phyloP scores from a whole-genome alignment of 2,329 filamentous ascomycete genomes.

The Trichoderma sp. region DNA sequence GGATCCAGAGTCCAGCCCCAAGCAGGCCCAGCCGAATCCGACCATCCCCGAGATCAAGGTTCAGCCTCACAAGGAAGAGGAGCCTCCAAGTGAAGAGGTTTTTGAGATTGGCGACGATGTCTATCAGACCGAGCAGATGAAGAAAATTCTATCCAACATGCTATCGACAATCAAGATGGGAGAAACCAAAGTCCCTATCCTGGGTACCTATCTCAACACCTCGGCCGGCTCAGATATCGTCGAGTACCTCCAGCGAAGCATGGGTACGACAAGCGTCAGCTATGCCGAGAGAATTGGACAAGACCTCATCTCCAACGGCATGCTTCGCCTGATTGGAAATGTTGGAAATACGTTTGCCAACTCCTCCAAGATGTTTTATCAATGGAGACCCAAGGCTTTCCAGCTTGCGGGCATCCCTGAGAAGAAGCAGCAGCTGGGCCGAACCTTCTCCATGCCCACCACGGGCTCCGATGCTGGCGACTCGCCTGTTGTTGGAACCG shows the following conservation, averaged over 20 bases:
- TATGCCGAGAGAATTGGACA: conserved; percentile 95
- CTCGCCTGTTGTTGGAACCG: conserved; percentile 78
- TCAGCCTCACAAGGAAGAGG: conserved; percentile 65
- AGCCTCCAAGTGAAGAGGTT: conserved; percentile 72
- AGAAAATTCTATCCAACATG: conserved; percentile 87
- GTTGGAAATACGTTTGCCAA: conserved; percentile 96
- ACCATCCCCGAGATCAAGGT: conserved; percentile 87
- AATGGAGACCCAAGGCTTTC: conserved; percentile 94
- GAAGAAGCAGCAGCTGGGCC: conserved; percentile 74
- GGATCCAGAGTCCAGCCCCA: conserved; percentile 74
- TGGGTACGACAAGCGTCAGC: conserved; percentile 81
- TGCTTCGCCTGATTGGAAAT: conserved; percentile 88
- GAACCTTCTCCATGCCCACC: conserved; percentile 73
- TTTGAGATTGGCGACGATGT: conserved; percentile 89
- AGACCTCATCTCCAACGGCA: conserved; percentile 83
- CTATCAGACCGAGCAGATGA: conserved; percentile 83
- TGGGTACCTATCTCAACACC: conserved; percentile 93
- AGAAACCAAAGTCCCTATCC: conserved; percentile 92
- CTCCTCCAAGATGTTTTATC: conserved; percentile 95
- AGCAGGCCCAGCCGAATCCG: conserved; percentile 61
- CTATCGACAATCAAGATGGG: conserved; percentile 83
- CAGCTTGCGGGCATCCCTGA: conserved; percentile 85
- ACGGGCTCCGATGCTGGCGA: conserved; percentile 62
- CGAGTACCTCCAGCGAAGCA: conserved; percentile 88
- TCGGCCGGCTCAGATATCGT: conserved; percentile 91